Base-by-base conservation (phyloP, 768 basidiomycete species). In the Xanthoconium stramineum region DNA sequence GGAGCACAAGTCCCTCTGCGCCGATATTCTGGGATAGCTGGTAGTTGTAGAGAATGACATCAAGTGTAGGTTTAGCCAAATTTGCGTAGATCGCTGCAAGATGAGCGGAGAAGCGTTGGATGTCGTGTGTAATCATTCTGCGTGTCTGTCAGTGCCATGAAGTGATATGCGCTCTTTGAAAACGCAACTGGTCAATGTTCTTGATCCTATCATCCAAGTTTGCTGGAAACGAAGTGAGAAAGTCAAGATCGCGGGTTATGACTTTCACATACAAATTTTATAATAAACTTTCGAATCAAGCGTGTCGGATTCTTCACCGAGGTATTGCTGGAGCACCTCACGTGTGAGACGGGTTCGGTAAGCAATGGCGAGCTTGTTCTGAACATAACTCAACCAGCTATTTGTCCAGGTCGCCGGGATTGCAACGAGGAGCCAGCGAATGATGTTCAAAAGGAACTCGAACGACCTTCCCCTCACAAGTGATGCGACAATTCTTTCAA, bases 121-220 rank as follows among this genome's bases (percentile, higher is more conserved):
- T 94, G 70, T 98, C 96, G 56, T 95, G 87, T 3, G 94, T 96
- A 50, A 97, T 91, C 88, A 94, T 94, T 76, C 89, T 94, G 64
- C 2, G 8, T 30, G 36, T 29, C 43, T 35, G 40, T 68, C 47
- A 67, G 47, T 59, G 43, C 32, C 19, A 39, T 40, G n/a, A 30
- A 60, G 33, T 28, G 30, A 35, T 32, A 17, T 40, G 28, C 3
- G 29, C 14, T 19, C 32, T 44, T 15, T 17, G n/a, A 5, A 42
- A 30, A 67, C 81, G 62, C 53, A 62, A 90, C 89, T 97, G 94
- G 69, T 98, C 94, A 15, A 92, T 89, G 63, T 98, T 97, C 78
- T 94, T 94, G 48, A 98, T 94, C 48, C 96, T 79, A 68, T 98
- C 96, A 67, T 98, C 95, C 63, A 98, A 74, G 69, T 97, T 97